Evolutionary conservation across 306 rosid species (phyloP).

Genomic region (Glycine latifolia): DNA sequence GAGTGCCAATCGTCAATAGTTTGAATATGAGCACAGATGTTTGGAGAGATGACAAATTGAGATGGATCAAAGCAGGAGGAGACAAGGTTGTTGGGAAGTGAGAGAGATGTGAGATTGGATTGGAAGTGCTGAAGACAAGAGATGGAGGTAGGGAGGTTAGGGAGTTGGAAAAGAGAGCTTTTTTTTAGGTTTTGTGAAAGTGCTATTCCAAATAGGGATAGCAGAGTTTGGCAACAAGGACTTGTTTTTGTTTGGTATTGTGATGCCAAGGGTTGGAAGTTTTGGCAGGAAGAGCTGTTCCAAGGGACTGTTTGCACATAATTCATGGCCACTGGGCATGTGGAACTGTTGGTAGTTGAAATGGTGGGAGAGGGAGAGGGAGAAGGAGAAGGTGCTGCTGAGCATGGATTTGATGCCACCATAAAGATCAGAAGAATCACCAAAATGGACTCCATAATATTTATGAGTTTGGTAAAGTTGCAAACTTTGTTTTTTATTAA

Average conservation of each 20-base stretch:
- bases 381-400: constrained; percentile 48
- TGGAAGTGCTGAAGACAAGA: constrained; percentile 73
- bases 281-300: constrained; percentile 64
- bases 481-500: neutral
- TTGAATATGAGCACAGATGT: constrained; percentile 65
- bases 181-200: constrained; percentile 63
- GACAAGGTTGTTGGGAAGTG: constrained; percentile 60
- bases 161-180: constrained; percentile 68
- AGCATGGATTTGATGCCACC: constrained; percentile 16
- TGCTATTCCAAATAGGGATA: constrained; percentile 69
- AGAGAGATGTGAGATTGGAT: constrained; percentile 60
- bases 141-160: constrained; percentile 52
- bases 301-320: constrained; percentile 69
- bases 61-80: constrained; percentile 66
- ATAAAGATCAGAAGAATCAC: constrained; percentile 46
- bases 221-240: constrained; percentile 67
- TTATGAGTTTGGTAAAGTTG: neutral
- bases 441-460: constrained; percentile 31
- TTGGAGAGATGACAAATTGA: constrained; percentile 63
- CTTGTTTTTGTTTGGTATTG: constrained; percentile 11
- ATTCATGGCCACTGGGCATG: constrained; percentile 72
- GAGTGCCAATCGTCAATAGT: constrained; percentile 66
- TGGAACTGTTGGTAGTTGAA: constrained; percentile 21
- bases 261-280: constrained; percentile 47
- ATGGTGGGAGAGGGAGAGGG: constrained; percentile 14